Percentiles rank a stretch among this genome's conserved stretches.
Conservation (phyloP, 225 moss, liverwort and hornwort species). For the Climacium dendroides region DNA sequence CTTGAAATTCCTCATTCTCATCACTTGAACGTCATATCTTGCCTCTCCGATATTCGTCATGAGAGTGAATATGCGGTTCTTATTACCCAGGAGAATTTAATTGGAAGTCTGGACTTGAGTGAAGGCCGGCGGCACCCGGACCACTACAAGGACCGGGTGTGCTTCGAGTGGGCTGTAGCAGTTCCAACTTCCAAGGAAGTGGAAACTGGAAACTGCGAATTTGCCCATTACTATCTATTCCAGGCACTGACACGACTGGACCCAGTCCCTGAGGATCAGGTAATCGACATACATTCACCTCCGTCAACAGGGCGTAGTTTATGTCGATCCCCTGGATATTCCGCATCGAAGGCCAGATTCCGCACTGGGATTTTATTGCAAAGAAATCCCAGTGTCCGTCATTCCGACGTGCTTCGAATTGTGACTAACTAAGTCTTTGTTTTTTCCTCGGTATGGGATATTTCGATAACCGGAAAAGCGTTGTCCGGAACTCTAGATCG, state of each 20-base stretch:
- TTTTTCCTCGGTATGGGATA: background rate
- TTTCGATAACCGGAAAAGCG: background rate
- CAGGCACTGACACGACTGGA: background rate
- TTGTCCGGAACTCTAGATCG: background rate
- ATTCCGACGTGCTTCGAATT: background rate
- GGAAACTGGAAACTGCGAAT: background rate
- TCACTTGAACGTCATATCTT: background rate
- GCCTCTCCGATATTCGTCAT: background rate
- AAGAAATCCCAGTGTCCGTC: background rate
- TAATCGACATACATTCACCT: background rate
- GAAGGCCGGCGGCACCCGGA: background rate
- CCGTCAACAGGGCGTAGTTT: background rate
- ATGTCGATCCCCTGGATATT: background rate
- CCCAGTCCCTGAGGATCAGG: background rate
- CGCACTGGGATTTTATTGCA: too few relatives aligned
- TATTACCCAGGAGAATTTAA: background rate
- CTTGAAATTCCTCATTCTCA: background rate
- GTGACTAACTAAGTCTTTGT: background rate
- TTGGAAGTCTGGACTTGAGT: too few relatives aligned
- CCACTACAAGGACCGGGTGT: too few relatives aligned
- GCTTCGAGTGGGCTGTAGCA: background rate
- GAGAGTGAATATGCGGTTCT: background rate
- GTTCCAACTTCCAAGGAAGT: too few relatives aligned
- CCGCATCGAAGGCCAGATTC: background rate
- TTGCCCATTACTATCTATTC: background rate